Evolutionary conservation across 192 early-diverging fungal genomes (phyloP).

Genomic region (Gamsiella multidivaricata): DNA sequence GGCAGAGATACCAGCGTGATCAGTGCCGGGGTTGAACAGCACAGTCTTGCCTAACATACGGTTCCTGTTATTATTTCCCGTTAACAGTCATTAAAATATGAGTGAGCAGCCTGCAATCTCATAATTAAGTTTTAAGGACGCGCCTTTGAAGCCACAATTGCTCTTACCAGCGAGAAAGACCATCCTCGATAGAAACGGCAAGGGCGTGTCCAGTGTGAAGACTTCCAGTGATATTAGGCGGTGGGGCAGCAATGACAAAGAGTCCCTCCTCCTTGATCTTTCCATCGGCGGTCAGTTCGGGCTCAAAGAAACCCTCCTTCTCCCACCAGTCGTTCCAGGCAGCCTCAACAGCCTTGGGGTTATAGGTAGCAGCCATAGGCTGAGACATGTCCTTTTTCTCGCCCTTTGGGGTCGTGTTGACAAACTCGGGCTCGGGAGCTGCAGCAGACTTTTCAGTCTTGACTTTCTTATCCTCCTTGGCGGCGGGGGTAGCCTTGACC

Average conservation of each 20-base stretch:
- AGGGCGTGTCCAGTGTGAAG: constrained; percentile 97
- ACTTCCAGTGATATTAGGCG: constrained; percentile 98
- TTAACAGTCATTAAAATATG: no score
- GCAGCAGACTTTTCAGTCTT: constrained; percentile 46
- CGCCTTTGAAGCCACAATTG: background rate
- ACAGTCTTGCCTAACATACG: constrained; percentile 97
- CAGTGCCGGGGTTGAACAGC: constrained; percentile 93
- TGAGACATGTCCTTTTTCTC: constrained; percentile 84
- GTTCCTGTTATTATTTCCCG: constrained; percentile 62
- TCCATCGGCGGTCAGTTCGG: constrained; percentile 77
- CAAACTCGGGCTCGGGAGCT: constrained; percentile 67
- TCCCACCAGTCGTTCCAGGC: constrained; percentile 99
- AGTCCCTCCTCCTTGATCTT: constrained; percentile 78
- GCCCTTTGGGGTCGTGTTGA: constrained; percentile 86
- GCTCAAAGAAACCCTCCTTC: constrained; percentile 91
- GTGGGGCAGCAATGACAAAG: constrained; percentile 95
- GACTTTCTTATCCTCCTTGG: constrained; percentile 46
- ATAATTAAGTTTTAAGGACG: background rate
- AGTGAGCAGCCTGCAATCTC: background rate
- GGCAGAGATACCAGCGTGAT: constrained; percentile 98
- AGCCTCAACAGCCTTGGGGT: constrained; percentile 91
- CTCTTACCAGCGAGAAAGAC: constrained; percentile 86
- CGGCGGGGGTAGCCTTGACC: constrained; percentile 47
- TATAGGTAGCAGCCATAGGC: constrained; percentile 85
- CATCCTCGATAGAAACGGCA: constrained; percentile 94